Percentiles rank a stretch among this genome's conserved stretches.
phyloP scores from a whole-genome alignment of 2,329 filamentous ascomycete genomes.

The Onygena corvina region DNA sequence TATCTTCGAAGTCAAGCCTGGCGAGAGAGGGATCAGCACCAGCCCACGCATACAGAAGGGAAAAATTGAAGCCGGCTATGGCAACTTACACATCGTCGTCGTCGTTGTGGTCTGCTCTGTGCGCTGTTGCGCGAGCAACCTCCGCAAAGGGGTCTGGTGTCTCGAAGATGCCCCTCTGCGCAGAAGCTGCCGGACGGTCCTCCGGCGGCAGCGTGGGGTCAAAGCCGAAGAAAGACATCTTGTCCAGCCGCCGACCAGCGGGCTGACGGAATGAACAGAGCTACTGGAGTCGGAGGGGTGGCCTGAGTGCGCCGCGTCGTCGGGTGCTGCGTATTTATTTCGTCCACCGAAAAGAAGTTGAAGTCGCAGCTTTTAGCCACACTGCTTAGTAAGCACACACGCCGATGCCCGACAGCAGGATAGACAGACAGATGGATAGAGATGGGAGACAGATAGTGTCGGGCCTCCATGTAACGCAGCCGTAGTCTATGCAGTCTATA shows the following conservation, averaged over 20 bases:
- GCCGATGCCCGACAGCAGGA: too few relatives aligned
- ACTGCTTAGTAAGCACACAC: too few relatives aligned
- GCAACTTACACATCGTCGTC: slow-evolving; percentile 45
- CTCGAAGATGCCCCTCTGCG: slow-evolving; percentile 62
- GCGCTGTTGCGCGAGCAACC: slow-evolving; percentile 48
- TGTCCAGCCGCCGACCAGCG: slow-evolving; percentile 12
- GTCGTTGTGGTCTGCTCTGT: slow-evolving; percentile 39
- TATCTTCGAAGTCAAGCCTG: slow-evolving; percentile 85
- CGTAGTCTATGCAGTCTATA: too few relatives aligned
- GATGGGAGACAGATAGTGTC: too few relatives aligned
- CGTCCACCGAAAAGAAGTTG: too few relatives aligned
- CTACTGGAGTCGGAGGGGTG: not conserved
- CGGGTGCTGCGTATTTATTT: not conserved
- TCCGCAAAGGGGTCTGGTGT: slow-evolving; percentile 82
- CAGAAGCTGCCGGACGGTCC: slow-evolving; percentile 55
- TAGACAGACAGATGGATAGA: too few relatives aligned
- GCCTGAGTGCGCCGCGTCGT: not conserved
- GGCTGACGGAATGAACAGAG: not conserved
- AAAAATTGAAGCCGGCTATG: not conserved
- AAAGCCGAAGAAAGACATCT: slow-evolving; percentile 90
- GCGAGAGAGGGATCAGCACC: slow-evolving; percentile 6
- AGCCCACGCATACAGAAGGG: not conserved
- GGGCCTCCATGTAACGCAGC: too few relatives aligned
- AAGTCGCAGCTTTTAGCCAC: too few relatives aligned
- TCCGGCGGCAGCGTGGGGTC: slow-evolving; percentile 53